phyloP scores from a whole-genome alignment of 2,329 filamentous ascomycete genomes.

The Tolypocladium inflatum region DNA sequence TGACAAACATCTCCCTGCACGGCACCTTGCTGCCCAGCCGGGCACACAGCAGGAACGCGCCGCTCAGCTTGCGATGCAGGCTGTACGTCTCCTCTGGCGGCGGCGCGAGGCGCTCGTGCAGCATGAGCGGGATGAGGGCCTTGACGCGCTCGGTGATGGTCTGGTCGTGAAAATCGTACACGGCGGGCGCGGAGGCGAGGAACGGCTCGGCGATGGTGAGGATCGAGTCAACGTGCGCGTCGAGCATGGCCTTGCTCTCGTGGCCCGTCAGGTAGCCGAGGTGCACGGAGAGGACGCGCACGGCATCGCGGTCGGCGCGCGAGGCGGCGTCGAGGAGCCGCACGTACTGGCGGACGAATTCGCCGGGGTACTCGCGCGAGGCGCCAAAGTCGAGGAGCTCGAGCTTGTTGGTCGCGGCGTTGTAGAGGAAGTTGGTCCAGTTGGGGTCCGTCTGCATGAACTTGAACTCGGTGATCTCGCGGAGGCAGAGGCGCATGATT shows the following conservation, averaged over 20 bases:
- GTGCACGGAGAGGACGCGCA: slow-evolving; percentile 60
- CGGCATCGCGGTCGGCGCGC: slow-evolving; percentile 51
- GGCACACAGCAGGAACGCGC: slow-evolving; percentile 88
- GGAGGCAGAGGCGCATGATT: slow-evolving; percentile 80
- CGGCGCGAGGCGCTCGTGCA: slow-evolving; percentile 76
- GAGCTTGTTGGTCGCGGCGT: slow-evolving; percentile 59
- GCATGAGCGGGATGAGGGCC: slow-evolving; percentile 82
- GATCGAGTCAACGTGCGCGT: slow-evolving; percentile 83
- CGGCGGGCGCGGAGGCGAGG: slow-evolving; percentile 59
- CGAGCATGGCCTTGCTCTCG: slow-evolving; percentile 76
- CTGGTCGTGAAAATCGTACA: slow-evolving; percentile 90
- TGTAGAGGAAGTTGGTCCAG: slow-evolving; percentile 98
- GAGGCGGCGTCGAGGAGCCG: slow-evolving; percentile 73
- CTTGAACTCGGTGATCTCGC: slow-evolving; percentile 86
- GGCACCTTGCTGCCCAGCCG: slow-evolving; percentile 72
- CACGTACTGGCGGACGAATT: slow-evolving; percentile 75
- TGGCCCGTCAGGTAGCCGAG: slow-evolving; percentile 89
- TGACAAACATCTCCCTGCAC: slow-evolving; percentile 71
- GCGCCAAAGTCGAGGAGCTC: slow-evolving; percentile 95
- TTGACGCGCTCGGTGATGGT: slow-evolving; percentile 94
- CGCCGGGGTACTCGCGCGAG: slow-evolving; percentile 70
- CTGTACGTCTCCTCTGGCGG: slow-evolving; percentile 97
- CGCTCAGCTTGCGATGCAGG: slow-evolving; percentile 88
- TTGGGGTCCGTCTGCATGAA: slow-evolving; percentile 99
- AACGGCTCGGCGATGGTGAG: slow-evolving; percentile 91